Evolutionary conservation across 768 basidiomycete species (phyloP).

Genomic region (Sarcomyxa edulis): DNA sequence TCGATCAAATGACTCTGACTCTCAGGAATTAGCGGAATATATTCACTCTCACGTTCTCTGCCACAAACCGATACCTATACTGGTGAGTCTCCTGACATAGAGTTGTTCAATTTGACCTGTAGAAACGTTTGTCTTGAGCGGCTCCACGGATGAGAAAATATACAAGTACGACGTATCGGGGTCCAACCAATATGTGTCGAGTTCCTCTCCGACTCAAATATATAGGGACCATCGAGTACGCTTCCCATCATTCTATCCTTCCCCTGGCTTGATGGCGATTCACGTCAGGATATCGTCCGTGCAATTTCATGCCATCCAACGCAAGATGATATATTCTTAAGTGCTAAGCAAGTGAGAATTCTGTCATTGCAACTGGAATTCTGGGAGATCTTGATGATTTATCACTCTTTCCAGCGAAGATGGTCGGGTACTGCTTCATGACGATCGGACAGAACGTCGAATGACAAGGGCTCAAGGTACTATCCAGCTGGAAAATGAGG

Average conservation of each 20-base stretch:
- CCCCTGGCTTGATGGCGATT: no score
- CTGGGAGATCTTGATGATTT: slow-evolving; percentile 7
- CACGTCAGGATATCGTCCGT: slow-evolving; percentile 56
- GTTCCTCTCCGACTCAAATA: slow-evolving; percentile 11
- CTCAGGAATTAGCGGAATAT: slow-evolving; percentile 50
- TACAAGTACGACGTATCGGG: slow-evolving; percentile 49
- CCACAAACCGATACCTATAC: slow-evolving; percentile 55
- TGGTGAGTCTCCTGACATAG: slow-evolving; percentile 52
- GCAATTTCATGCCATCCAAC: slow-evolving; percentile 60
- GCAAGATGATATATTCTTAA: slow-evolving; percentile 64
- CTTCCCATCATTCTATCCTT: no score
- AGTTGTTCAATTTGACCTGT: no score
- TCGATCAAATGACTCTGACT: slow-evolving; percentile 12
- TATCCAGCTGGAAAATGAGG: slow-evolving; percentile 48
- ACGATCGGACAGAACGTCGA: slow-evolving; percentile 36
- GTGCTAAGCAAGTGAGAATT: slow-evolving; percentile 47
- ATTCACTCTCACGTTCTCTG: slow-evolving; percentile 67
- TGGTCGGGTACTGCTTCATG: slow-evolving; percentile 60
- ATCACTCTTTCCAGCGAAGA: slow-evolving; percentile 48
- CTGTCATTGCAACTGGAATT: slow-evolving; percentile 6
- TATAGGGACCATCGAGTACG: slow-evolving; percentile 18
- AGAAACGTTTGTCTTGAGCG: slow-evolving; percentile 28
- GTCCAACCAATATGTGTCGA: no score
- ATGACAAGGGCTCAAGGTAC: slow-evolving; percentile 39
- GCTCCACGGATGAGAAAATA: slow-evolving; percentile 46